Conservation (phyloP, 129 eudicot genomes). For the Flaveria ramosissima region DNA sequence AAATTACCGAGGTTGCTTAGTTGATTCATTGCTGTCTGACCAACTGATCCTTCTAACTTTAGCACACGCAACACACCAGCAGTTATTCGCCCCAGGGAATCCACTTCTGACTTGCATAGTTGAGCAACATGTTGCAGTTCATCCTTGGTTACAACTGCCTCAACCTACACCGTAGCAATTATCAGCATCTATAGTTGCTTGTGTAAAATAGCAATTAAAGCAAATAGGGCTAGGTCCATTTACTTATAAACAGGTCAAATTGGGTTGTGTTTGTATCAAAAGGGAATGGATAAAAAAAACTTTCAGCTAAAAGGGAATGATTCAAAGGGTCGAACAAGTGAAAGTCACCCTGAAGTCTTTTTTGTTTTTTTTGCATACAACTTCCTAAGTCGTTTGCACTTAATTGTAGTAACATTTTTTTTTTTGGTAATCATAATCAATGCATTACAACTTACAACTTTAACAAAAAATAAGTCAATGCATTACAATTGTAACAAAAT, state of each 20-base stretch:
- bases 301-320: background rate
- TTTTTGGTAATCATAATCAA: background rate
- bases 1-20: conserved; percentile 79
- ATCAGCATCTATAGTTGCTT: conserved; percentile 8
- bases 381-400: background rate
- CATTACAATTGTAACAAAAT: background rate
- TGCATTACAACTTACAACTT: background rate
- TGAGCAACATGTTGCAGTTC: conserved; percentile 78
- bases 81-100: conserved; percentile 85
- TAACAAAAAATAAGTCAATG: too few relatives aligned
- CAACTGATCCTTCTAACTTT: conserved; percentile 82
- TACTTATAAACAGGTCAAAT: background rate
- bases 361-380: background rate
- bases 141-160: conserved; percentile 85
- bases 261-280: conserved; percentile 8
- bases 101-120: conserved; percentile 88
- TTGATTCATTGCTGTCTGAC: conserved; percentile 75
- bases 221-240: background rate
- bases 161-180: conserved; percentile 54
- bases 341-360: background rate
- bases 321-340: background rate
- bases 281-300: background rate
- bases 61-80: conserved; percentile 85
- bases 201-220: conserved; percentile 4
- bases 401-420: background rate